Percentiles rank a stretch among this genome's conserved stretches.
phyloP scores from a whole-genome alignment of 192 early-diverging fungal genomes.

The Backusella morwellensis region DNA sequence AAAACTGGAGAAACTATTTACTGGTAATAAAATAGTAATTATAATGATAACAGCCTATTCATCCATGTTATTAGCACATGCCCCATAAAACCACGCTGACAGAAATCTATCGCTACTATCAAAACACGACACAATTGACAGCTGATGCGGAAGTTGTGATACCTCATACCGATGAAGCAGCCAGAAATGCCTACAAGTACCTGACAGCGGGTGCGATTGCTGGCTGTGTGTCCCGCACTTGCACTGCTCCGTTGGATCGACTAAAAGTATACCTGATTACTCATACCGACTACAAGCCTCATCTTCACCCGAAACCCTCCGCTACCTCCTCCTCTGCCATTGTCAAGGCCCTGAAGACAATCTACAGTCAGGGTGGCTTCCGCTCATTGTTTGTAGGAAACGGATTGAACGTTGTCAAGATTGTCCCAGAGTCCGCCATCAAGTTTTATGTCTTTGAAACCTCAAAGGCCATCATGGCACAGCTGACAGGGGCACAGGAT shows the following conservation, averaged over 20 bases:
- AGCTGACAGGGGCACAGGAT: conserved; percentile 31
- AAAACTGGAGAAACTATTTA: conserved; percentile 63
- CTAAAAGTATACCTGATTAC: conserved; percentile 58
- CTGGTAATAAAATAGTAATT: conserved; percentile 31
- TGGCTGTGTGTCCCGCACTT: conserved; percentile 68
- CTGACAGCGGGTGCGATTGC: conserved; percentile 68
- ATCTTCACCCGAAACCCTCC: conserved; percentile 6
- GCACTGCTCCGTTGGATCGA: conserved; percentile 73
- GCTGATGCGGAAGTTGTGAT: conserved; percentile 65
- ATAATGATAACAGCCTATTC: conserved; percentile 11
- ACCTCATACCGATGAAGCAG: conserved; percentile 45
- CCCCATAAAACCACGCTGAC: conserved; percentile 57
- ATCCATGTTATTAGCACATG: conserved; percentile 39
- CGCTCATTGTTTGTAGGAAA: conserved; percentile 74
- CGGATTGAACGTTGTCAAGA: conserved; percentile 73
- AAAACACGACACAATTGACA: conserved; percentile 55
- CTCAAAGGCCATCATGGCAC: conserved; percentile 46
- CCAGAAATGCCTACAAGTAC: conserved; percentile 53
- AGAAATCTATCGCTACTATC: conserved; percentile 61
- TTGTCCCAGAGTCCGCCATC: conserved; percentile 70
- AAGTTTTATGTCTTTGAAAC: conserved; percentile 76
- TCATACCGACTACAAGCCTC: conserved; percentile 27
- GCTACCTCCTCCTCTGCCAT: conserved; percentile 24
- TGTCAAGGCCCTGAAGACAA: conserved; percentile 41
- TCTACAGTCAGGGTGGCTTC: conserved; percentile 65